A percentile compares a stretch with the other conserved stretches of the same genome.
Conservation (phyloP, 805 yeast species). For the Wickerhamomyces xylosicus region DNA sequence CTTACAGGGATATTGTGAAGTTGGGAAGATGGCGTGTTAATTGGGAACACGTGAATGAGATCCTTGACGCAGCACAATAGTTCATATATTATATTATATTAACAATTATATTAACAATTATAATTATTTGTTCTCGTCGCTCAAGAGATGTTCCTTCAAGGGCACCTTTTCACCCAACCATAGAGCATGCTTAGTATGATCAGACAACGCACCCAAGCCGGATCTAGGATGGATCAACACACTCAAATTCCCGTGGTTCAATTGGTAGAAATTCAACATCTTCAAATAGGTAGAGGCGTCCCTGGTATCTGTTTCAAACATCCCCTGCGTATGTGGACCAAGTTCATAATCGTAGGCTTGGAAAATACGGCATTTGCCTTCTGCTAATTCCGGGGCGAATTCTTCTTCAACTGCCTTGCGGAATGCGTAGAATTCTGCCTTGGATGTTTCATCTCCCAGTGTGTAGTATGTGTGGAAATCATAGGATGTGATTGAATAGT, state of each 20-base stretch:
- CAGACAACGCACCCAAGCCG: conserved; percentile 27
- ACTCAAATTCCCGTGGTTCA: conserved; percentile 39
- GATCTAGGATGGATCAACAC: conserved; percentile 46
- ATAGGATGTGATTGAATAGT: conserved; percentile 27
- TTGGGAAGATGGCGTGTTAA: too few relatives aligned
- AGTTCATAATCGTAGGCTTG: conserved; percentile 36
- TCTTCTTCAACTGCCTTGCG: conserved; percentile 29
- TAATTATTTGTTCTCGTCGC: not conserved
- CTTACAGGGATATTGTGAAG: too few relatives aligned
- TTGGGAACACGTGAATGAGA: too few relatives aligned
- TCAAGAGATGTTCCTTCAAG: not conserved
- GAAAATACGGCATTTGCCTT: conserved; percentile 32
- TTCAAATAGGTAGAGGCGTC: conserved; percentile 33
- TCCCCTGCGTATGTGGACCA: conserved; percentile 48
- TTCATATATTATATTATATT: too few relatives aligned
- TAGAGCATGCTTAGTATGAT: conserved; percentile 44
- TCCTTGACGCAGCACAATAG: too few relatives aligned
- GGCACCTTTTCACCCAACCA: conserved; percentile 41
- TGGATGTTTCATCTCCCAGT: conserved; percentile 19
- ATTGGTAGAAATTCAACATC: conserved; percentile 39
- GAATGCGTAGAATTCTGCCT: conserved; percentile 25
- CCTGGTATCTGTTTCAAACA: conserved; percentile 48
- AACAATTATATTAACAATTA: too few relatives aligned
- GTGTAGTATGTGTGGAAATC: conserved; percentile 48
- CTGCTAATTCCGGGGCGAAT: conserved; percentile 28